phyloP scores from a whole-genome alignment of 192 early-diverging fungal genomes.

The Piromyces sp. region DNA sequence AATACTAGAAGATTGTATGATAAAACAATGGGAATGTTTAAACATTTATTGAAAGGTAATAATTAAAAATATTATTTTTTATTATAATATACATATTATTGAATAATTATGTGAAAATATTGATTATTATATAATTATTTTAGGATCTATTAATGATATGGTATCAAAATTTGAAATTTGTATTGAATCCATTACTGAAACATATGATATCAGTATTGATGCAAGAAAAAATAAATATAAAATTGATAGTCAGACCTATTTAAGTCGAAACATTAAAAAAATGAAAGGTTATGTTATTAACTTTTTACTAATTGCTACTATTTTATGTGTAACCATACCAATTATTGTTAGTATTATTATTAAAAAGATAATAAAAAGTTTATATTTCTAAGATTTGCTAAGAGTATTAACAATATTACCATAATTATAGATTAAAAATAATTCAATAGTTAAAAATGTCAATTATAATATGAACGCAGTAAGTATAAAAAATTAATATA shows the following conservation, averaged over 20 bases:
- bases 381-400: too few species aligned
- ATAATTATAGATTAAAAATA: too few species aligned
- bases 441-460: too few species aligned
- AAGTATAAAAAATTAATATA: too few species aligned
- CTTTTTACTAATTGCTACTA: neutral
- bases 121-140: too few species aligned
- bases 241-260: neutral
- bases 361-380: too few species aligned
- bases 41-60: neutral
- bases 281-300: neutral
- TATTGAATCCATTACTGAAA: neutral
- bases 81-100: too few species aligned
- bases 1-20: neutral
- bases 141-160: neutral
- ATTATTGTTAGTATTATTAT: neutral
- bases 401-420: too few species aligned
- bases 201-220: neutral
- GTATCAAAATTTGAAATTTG: neutral
- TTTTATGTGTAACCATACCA: neutral
- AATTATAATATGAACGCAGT: too few species aligned
- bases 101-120: too few species aligned
- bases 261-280: neutral
- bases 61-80: too few species aligned
- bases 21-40: neutral
- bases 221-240: neutral